Conservation (phyloP, 2,329 filamentous ascomycete genomes). For the Fusarium annulatum region DNA sequence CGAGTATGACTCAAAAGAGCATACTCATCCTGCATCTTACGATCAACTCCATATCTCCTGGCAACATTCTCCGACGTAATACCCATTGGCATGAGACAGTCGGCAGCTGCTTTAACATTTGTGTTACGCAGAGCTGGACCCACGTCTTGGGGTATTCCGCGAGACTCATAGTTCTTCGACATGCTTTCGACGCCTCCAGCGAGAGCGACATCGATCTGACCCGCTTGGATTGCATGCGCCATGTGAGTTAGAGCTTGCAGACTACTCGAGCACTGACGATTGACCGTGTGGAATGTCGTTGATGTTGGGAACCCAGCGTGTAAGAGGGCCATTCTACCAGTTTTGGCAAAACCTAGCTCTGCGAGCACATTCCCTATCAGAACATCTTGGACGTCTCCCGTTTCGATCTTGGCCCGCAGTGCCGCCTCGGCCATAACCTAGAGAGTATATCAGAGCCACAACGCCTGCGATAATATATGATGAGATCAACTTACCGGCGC, state of each 20-base stretch:
- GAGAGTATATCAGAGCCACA: rapidly evolving
- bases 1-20: conserved; percentile 78
- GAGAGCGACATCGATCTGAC: conserved; percentile 77
- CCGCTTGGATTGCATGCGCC: conserved; percentile 78
- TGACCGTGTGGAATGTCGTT: conserved; percentile 84
- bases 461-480: rapidly evolving
- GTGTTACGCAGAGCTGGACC: conserved; percentile 78
- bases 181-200: conserved; percentile 95
- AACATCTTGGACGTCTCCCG: conserved; percentile 77
- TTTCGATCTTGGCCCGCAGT: conserved; percentile 56
- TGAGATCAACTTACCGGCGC: conserved; percentile 57
- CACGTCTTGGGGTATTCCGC: conserved; percentile 81
- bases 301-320: conserved; percentile 79
- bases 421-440: conserved; percentile 10
- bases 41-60: conserved; percentile 74
- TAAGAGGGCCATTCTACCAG: conserved; percentile 87
- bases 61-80: conserved; percentile 93
- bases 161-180: conserved; percentile 85
- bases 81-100: conserved; percentile 96
- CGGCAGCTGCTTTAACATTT: conserved; percentile 73
- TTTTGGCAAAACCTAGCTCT: conserved; percentile 89
- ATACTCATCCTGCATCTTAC: conserved; percentile 84
- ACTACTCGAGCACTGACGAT: conserved; percentile 85
- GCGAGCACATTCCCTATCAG: conserved; percentile 88
- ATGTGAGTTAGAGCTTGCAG: conserved; percentile 81